Percentiles rank a stretch among this genome's conserved stretches.
These are phyloP conservation scores for Colletotrichum sp. DNA, from an alignment of 2,329 filamentous ascomycete genomes.

Conservation along the genomic window DNA sequence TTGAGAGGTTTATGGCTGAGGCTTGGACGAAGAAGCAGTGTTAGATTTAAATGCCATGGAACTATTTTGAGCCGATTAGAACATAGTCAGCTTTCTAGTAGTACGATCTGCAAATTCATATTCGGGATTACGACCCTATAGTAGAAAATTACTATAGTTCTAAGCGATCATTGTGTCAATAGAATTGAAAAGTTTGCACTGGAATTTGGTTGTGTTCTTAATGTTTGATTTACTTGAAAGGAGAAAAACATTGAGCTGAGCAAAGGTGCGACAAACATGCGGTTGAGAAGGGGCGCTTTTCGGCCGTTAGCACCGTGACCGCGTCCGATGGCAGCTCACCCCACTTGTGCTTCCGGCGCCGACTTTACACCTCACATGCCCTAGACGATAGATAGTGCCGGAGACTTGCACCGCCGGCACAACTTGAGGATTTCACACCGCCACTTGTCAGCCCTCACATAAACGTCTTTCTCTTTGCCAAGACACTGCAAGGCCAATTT, in stretches of 20 bases:
- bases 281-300: not conserved
- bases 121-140: too few species aligned
- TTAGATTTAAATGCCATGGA: too few species aligned
- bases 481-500: not conserved
- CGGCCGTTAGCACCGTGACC: not conserved
- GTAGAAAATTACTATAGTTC: too few species aligned
- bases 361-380: not conserved
- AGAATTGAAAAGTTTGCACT: too few species aligned
- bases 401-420: not conserved
- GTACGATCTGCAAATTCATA: too few species aligned
- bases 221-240: not conserved
- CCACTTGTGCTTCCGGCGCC: not conserved
- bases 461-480: rapidly evolving
- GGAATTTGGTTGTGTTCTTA: too few species aligned
- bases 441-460: not conserved
- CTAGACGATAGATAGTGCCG: too few species aligned
- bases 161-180: not conserved
- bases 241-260: rapidly evolving
- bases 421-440: not conserved
- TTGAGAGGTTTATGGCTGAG: too few species aligned
- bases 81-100: too few species aligned
- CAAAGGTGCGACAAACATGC: not conserved
- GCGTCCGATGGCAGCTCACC: rapidly evolving
- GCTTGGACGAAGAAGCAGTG: too few species aligned
- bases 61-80: too few species aligned